phyloP scores from a whole-genome alignment of 768 basidiomycete genomes.

The Lactarius psammicola region DNA sequence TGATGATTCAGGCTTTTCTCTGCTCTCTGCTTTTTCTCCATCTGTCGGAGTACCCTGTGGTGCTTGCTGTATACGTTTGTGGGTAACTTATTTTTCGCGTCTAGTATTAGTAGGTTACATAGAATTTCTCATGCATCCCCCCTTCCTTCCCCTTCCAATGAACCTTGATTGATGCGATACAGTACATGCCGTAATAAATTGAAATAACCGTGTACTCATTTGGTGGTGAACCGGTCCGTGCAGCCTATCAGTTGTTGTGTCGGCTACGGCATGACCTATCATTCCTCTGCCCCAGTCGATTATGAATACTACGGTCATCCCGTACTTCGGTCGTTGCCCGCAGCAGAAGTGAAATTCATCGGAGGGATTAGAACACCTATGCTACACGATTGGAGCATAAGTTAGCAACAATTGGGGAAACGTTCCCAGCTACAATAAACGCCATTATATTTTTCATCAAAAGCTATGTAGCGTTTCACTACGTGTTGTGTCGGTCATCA shows the following conservation, averaged over 20 bases:
- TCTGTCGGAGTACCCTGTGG: background rate
- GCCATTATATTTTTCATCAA: background rate
- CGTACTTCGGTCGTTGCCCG: no score
- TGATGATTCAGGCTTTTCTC: background rate
- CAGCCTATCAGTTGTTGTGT: background rate
- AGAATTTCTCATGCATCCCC: background rate
- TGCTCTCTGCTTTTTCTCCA: background rate
- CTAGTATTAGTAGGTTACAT: background rate
- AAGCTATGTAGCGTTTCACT: background rate
- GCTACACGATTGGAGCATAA: no score
- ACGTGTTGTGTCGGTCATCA: background rate
- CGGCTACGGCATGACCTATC: background rate
- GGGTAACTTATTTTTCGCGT: constrained; percentile 13
- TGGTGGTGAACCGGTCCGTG: background rate
- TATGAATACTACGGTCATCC: no score
- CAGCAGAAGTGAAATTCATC: background rate
- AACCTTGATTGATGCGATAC: background rate
- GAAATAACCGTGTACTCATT: no score
- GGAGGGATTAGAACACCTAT: no score
- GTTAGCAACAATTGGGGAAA: background rate
- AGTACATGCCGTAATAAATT: background rate
- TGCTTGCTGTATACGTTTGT: background rate
- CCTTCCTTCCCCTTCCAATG: background rate
- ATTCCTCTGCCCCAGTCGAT: background rate
- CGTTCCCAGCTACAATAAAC: background rate